These are phyloP conservation scores for Sclerotinia minor DNA, from an alignment of 2,329 filamentous ascomycete genomes.

Conservation along the genomic window DNA sequence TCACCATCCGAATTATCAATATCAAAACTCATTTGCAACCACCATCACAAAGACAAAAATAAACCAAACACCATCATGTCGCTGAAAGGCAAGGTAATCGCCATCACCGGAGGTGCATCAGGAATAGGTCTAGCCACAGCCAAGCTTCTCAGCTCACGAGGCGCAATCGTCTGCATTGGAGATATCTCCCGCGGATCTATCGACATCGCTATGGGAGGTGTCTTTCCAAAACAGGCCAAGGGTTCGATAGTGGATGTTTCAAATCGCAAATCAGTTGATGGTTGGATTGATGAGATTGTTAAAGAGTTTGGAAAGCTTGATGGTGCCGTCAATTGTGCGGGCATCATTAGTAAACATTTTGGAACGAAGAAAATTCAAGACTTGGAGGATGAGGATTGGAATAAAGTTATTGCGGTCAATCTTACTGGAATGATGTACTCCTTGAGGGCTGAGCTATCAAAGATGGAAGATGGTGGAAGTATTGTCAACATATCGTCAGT, in stretches of 20 bases:
- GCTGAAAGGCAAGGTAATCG: conserved; percentile 55
- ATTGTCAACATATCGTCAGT: conserved; percentile 50
- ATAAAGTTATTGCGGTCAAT: conserved; percentile 45
- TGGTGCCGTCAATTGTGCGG: conserved; percentile 55
- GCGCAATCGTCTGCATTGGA: conserved; percentile 36
- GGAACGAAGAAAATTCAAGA: conserved; percentile 39
- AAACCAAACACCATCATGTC: conserved; percentile 30
- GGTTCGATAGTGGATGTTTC: conserved; percentile 37
- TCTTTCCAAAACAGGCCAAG: background rate
- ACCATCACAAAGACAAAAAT: background rate
- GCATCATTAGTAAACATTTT: conserved; percentile 42
- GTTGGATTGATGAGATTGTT: conserved; percentile 44
- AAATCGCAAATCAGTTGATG: conserved; percentile 39
- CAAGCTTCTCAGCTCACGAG: conserved; percentile 44
- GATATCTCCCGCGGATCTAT: conserved; percentile 33
- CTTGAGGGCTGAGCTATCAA: conserved; percentile 44
- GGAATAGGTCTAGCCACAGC: conserved; percentile 76
- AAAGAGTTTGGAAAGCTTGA: conserved; percentile 44
- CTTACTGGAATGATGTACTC: conserved; percentile 45
- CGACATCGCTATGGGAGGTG: conserved; percentile 33
- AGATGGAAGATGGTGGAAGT: conserved; percentile 44
- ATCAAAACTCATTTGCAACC: background rate
- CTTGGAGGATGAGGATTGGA: conserved; percentile 44
- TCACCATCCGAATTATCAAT: background rate
- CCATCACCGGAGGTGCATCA: conserved; percentile 77